Base-by-base conservation (phyloP, 2,329 filamentous ascomycete species). In the Sporothrix pseudoabietina region DNA sequence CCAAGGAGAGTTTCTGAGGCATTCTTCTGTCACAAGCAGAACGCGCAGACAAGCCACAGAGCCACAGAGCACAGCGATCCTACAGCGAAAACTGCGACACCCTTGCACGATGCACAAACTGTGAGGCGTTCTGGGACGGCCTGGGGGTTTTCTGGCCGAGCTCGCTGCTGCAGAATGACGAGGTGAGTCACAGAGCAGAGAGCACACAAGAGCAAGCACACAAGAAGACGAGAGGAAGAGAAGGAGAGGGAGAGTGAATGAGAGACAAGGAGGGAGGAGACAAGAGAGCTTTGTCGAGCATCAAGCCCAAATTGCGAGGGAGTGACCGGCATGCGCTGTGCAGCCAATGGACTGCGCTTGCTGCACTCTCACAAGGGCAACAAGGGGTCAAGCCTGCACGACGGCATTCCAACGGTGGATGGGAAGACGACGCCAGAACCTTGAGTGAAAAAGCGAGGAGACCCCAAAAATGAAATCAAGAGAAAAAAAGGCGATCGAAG, bases 261-360 rank as follows among this genome's bases (percentile, higher is more conserved):
- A 9, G 6, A 59, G 32, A 22, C n/a, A 22, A 47, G 8, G n/a
- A n/a, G 30, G 22, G 8, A 26, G 19, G 35, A 9, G 63, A 26
- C 16, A 54, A 7, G 14, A 22, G 22, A 30, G 61, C 39, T 47
- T 47, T 47, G 61, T 44, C 39, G 30, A 66, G 10, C 44, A 39
- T 47, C 61, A 26, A 47, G 61, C 10, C 26, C 41, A 52, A 52
- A 68, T 52, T 68, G 63, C 63, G 63, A 68, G 63, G 61, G 63
- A 68, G 63, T 68, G 63, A 19, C 63, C 41, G 44, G 63, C 63
- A 68, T 68, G 61, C 61, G 10, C 35, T 44, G 39, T 41, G 39
- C 61, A 66, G 61, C 61, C 61, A 66, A 66, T 66, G 39, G 61
- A 47, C 9, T 66, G 35, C n/a, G 10, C 35, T 10, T n/a, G 19